phyloP scores from a whole-genome alignment of 2,329 filamentous ascomycete species.

The Nannizziopsis barbatae region DNA sequence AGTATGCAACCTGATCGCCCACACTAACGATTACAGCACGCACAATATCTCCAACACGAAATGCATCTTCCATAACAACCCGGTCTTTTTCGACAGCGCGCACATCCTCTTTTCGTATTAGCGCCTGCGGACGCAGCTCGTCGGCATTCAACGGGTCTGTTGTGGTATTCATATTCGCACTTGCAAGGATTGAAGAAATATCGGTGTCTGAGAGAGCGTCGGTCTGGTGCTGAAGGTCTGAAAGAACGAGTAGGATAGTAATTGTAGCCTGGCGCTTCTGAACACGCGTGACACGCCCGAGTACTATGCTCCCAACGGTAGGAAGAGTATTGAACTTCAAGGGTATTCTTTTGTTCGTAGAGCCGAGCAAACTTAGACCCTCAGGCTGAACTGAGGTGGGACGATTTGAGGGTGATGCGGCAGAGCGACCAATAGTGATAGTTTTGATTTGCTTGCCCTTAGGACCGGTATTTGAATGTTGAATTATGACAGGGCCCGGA shows the following conservation, averaged over 20 bases:
- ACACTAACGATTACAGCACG: slow-evolving; percentile 77
- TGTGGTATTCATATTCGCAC: slow-evolving; percentile 17
- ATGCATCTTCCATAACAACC: slow-evolving; percentile 80
- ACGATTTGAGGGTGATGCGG: slow-evolving; percentile 41
- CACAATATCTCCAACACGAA: slow-evolving; percentile 86
- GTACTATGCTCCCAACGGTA: slow-evolving; percentile 65
- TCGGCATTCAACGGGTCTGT: slow-evolving; percentile 40
- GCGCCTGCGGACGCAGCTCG: slow-evolving; percentile 61
- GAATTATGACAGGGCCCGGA: slow-evolving; percentile 56
- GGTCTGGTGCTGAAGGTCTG: slow-evolving; percentile 18
- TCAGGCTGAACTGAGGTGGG: neutral
- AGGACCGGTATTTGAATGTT: slow-evolving; percentile 29
- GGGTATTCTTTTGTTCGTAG: slow-evolving; percentile 13
- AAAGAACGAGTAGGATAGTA: slow-evolving; percentile 71
- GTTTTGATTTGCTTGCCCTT: slow-evolving; percentile 8
- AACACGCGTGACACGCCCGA: slow-evolving; percentile 76
- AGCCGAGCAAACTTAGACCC: slow-evolving; percentile 19
- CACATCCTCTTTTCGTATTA: slow-evolving; percentile 83
- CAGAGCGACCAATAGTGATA: slow-evolving; percentile 23
- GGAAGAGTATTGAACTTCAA: slow-evolving; percentile 60
- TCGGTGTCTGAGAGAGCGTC: slow-evolving; percentile 18
- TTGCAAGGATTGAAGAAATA: slow-evolving; percentile 28
- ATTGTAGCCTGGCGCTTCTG: slow-evolving; percentile 75
- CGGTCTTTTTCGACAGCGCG: slow-evolving; percentile 92
- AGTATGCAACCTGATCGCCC: slow-evolving; percentile 91